Percentiles rank a stretch among this genome's conserved stretches.
phyloP scores from a whole-genome alignment of 805 yeast species.

The Wickerhamomyces subpelliculosus region DNA sequence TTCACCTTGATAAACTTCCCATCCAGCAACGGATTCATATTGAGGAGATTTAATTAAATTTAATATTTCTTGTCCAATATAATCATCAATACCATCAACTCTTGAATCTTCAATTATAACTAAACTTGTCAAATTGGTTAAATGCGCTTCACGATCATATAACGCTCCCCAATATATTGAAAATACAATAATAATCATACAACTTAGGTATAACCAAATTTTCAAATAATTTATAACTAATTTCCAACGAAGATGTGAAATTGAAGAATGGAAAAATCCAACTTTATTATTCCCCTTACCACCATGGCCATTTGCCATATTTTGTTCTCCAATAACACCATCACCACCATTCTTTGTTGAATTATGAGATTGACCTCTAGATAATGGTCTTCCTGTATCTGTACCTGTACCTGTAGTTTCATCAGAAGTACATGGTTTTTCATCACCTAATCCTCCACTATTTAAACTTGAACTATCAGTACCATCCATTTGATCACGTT shows the following conservation, averaged over 20 bases:
- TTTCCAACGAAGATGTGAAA: constrained; percentile 8
- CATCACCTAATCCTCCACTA: not conserved
- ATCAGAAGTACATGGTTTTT: too few relatives aligned
- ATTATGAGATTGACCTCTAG: too few relatives aligned
- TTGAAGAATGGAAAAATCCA: constrained; percentile 7
- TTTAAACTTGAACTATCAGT: not conserved
- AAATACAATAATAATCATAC: constrained; percentile 27
- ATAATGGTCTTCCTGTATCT: too few relatives aligned
- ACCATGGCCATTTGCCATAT: not conserved
- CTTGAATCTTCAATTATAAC: constrained; percentile 30
- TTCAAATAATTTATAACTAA: constrained; percentile 7
- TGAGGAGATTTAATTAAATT: constrained; percentile 36
- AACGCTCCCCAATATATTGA: constrained; percentile 33
- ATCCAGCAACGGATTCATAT: constrained; percentile 48
- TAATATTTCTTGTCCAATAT: constrained; percentile 27
- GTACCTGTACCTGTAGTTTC: too few relatives aligned
- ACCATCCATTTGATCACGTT: not conserved
- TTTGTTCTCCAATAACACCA: too few relatives aligned
- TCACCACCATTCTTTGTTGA: too few relatives aligned
- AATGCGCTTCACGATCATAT: constrained; percentile 21
- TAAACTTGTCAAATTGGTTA: constrained; percentile 21
- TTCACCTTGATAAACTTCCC: constrained; percentile 22
- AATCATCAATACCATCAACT: constrained; percentile 21
- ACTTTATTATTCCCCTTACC: too few relatives aligned
- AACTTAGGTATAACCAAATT: constrained; percentile 24